These are phyloP conservation scores for Candida dajiaensis DNA, from an alignment of 805 yeast genomes.

Conservation along the genomic window DNA sequence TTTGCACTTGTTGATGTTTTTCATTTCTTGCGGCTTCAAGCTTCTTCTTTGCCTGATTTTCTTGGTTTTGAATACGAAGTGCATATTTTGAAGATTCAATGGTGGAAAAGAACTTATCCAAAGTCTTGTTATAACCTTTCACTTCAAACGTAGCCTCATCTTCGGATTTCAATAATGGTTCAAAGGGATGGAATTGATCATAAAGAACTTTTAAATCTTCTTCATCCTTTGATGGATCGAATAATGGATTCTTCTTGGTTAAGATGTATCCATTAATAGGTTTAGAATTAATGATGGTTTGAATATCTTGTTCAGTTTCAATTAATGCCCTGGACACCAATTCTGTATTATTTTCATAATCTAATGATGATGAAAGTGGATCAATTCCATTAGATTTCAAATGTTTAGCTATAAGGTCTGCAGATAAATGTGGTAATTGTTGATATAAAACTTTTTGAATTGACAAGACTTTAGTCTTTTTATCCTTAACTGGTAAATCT, in stretches of 20 bases:
- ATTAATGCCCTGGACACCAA: conserved; percentile 38
- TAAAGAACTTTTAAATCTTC: conserved; percentile 43
- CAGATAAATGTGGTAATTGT: conserved; percentile 67
- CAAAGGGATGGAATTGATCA: conserved; percentile 68
- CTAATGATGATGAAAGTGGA: conserved; percentile 34
- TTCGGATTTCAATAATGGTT: conserved; percentile 38
- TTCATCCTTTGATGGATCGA: conserved; percentile 33
- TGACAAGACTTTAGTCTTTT: conserved; percentile 44
- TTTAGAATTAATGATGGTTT: conserved; percentile 28
- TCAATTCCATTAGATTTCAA: conserved; percentile 42
- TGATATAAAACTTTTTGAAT: conserved; percentile 67
- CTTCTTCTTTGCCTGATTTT: conserved; percentile 67
- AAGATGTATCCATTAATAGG: conserved; percentile 56
- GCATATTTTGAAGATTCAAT: conserved; percentile 78
- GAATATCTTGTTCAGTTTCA: conserved; percentile 40
- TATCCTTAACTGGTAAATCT: conserved; percentile 15
- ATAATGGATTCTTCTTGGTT: conserved; percentile 51
- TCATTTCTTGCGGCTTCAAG: conserved; percentile 71
- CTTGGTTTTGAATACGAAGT: conserved; percentile 67
- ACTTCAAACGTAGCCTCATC: conserved; percentile 37
- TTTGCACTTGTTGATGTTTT: conserved; percentile 61
- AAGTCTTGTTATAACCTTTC: conserved; percentile 70
- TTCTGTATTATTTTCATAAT: conserved; percentile 22
- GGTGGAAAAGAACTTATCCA: conserved; percentile 81
- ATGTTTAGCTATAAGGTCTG: conserved; percentile 65